Evolutionary conservation across 1,139 yeast genomes (phyloP).

Genomic region (Pichia sp.): DNA sequence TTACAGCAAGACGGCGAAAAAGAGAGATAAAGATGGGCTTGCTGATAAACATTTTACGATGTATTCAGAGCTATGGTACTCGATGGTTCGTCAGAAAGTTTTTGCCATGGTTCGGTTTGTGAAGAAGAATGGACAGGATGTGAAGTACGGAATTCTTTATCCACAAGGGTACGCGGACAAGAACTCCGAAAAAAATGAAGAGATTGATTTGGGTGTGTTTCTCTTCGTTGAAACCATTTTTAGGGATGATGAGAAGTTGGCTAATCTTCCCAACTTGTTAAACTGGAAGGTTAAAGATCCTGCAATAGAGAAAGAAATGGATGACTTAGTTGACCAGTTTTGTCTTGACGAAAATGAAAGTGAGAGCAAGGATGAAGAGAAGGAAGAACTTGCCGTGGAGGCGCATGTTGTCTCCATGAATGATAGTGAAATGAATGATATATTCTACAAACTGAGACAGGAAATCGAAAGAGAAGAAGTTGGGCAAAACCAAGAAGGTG

Average conservation of each 20-base stretch:
- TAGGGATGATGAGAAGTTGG: constrained; percentile 66
- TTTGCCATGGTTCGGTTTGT: constrained; percentile 61
- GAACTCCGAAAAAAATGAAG: constrained; percentile 2
- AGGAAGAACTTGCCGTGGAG: neutral
- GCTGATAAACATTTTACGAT: constrained; percentile 35
- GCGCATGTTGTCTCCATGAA: constrained; percentile 7
- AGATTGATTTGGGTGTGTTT: constrained; percentile 26
- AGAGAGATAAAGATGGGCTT: neutral
- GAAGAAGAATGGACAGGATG: constrained; percentile 38
- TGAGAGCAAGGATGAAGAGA: neutral
- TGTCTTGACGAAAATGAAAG: constrained; percentile 26
- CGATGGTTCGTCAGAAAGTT: constrained; percentile 42
- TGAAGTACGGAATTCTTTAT: constrained; percentile 49
- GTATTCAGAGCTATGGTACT: constrained; percentile 48
- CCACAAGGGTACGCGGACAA: constrained; percentile 32
- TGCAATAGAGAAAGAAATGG: constrained; percentile 34
- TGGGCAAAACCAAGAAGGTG: too few species aligned
- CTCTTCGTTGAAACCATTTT: constrained; percentile 55
- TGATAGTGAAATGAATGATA: constrained; percentile 4
- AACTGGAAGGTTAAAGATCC: constrained; percentile 26
- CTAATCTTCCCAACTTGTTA: constrained; percentile 49
- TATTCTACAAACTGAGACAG: constrained; percentile 7
- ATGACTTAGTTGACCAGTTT: constrained; percentile 31
- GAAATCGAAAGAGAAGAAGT: neutral
- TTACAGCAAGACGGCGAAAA: constrained; percentile 8